A percentile compares a stretch with the other conserved stretches of the same genome.
These are phyloP conservation scores for Aspergillus carbonarius DNA, from an alignment of 2,329 filamentous ascomycete genomes.

Conservation along the genomic window DNA sequence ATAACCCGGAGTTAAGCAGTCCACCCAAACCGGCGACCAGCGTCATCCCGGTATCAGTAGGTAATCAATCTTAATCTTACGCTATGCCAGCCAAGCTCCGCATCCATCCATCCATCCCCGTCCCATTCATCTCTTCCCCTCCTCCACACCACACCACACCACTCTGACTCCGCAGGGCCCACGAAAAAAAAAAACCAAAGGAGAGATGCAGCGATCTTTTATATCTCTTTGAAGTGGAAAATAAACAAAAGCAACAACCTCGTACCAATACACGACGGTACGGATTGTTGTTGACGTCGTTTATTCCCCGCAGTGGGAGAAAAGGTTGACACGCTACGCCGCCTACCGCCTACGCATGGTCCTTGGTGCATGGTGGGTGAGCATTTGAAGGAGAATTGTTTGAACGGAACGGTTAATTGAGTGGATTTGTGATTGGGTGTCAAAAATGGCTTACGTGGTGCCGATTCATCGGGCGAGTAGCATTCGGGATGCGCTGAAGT, in stretches of 20 bases:
- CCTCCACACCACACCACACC: neutral
- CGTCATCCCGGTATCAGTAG: constrained; percentile 11
- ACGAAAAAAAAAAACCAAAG: neutral
- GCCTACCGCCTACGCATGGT: too few species aligned
- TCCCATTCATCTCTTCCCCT: neutral
- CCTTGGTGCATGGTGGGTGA: too few species aligned
- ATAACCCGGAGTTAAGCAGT: constrained; percentile 15
- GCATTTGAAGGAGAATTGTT: too few species aligned
- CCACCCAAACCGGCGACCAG: constrained; percentile 7
- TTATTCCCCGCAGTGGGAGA: constrained; percentile 12
- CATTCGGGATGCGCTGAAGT: constrained; percentile 81
- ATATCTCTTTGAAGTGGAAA: neutral
- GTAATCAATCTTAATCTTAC: neutral
- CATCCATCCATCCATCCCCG: neutral
- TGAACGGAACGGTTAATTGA: neutral
- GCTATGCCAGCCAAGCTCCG: neutral
- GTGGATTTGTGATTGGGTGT: neutral
- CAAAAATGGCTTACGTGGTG: constrained; percentile 83
- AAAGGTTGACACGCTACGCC: neutral
- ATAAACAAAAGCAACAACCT: neutral
- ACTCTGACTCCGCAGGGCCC: neutral
- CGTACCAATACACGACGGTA: too few species aligned
- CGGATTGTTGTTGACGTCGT: neutral
- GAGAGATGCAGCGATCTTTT: neutral
- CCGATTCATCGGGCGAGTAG: constrained; percentile 92